Evolutionary conservation across 306 rosid species (phyloP).

Genomic region (Benincasa hispida): DNA sequence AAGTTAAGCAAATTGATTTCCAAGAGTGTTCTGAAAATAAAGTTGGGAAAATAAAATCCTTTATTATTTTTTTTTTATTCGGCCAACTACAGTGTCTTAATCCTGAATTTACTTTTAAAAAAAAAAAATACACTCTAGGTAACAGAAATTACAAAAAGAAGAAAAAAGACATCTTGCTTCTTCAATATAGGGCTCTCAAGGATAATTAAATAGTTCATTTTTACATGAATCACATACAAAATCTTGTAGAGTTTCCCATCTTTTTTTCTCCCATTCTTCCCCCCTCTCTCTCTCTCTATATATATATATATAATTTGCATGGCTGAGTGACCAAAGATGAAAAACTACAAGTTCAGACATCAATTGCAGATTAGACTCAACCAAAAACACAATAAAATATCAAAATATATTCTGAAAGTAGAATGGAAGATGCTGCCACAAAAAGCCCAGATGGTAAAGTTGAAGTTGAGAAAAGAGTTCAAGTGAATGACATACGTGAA

Average conservation of each 20-base stretch:
- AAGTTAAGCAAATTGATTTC: neutral
- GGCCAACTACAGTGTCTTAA: neutral
- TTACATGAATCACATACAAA: no score
- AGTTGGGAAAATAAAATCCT: neutral
- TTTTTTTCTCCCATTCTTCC: no score
- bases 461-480: neutral
- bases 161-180: neutral
- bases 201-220: no score
- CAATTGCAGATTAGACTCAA: neutral
- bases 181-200: no score
- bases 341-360: neutral
- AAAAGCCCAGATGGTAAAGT: neutral
- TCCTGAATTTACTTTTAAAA: neutral
- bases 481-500: neutral
- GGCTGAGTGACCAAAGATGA: neutral
- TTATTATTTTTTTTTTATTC: neutral
- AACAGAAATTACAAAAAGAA: neutral
- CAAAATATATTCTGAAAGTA: neutral
- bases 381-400: neutral
- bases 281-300: neutral
- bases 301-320: neutral
- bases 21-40: neutral
- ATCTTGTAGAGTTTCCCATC: no score
- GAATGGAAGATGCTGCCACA: neutral
- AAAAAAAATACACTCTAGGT: neutral